Base-by-base conservation (phyloP, 352 stramenopile genomes). In the Globisporangium cystogenes region DNA sequence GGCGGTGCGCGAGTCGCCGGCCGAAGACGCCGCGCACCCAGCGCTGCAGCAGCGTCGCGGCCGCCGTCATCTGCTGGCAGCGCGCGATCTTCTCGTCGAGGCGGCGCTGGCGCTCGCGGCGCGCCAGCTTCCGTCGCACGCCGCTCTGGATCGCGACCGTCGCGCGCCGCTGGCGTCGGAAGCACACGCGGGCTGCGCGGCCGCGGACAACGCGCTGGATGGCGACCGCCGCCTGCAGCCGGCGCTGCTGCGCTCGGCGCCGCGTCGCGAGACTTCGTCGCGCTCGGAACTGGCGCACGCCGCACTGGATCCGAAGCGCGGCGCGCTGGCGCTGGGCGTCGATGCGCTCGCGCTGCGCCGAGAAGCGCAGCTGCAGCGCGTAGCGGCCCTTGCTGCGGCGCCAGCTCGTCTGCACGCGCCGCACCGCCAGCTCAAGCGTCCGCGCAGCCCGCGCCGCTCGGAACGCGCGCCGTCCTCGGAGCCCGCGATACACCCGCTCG, bases 281-380 rank as follows among this genome's bases (percentile, higher is more conserved):
- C 3, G 74, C 65, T 27, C 16, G 33, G 48, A 53, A 65, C 15
- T 70, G 46, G 1, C 74, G 65, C 10, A 67, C 58, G 10, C 61
- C 63, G 49, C 72, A 72, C 54, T 88, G 77, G 3, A 88, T 40
- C 6, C 50, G 39, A 16, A 77, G 66, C 2, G 61, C 66, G 20
- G 72, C 55, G 20, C 65, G 46, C 21, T 67, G 42, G 15, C 62
- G 53, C 8, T 54, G 62, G 5, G 67, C 63, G 0, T 57, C 59
- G 11, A 82, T 60, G 39, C 68, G 52, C 2, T 80, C 65, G 1
- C 67, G 65, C 46, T 83, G 68, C 3, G 68, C 75, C 1, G 65
- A 53, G 41, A 88, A 86, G 0, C 77, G 77, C 14, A 83, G 42
- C 41, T 74, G 71, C 0, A 88, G 57, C 15, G 59, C 74, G 33